Percentiles rank a stretch among this genome's conserved stretches.
Evolutionary conservation across 495 filamentous ascomycete genomes (phyloP).

Genomic region (Xylaria acuta): DNA sequence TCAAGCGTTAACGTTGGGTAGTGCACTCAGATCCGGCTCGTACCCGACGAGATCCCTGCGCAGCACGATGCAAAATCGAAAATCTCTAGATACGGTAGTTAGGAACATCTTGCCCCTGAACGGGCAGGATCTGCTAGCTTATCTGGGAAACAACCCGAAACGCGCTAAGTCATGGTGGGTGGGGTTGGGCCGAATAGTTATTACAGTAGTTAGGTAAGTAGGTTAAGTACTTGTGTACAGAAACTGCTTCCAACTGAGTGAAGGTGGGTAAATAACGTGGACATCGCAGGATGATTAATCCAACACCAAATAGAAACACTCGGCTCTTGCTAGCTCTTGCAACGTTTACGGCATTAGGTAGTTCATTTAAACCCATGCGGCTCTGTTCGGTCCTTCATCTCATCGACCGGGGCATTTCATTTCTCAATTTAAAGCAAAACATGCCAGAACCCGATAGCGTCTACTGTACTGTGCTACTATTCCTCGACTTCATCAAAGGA

Average conservation of each 20-base stretch:
- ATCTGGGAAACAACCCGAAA: conserved; percentile 18
- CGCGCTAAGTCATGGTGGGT: not conserved
- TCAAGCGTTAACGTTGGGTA: not conserved
- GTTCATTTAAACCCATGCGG: conserved; percentile 3
- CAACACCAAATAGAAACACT: not conserved
- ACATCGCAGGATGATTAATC: not conserved
- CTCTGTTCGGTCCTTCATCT: conserved; percentile 9
- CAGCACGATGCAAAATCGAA: conserved; percentile 12
- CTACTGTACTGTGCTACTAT: not conserved
- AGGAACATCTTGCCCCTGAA: conserved; percentile 12
- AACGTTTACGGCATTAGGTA: not conserved
- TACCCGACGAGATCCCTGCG: conserved; percentile 15
- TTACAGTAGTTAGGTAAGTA: no score
- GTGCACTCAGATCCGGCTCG: not conserved
- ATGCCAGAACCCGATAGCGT: not conserved
- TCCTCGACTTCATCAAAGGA: not conserved
- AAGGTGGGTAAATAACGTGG: not conserved
- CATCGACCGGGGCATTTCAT: not conserved
- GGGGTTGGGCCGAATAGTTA: no score
- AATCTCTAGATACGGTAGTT: not conserved
- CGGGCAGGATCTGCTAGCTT: conserved; percentile 17
- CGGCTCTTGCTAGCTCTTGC: not conserved
- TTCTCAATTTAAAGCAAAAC: conserved; percentile 22
- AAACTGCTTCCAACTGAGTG: no score
- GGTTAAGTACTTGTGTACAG: no score